Evolutionary conservation across 1,284 basidiomycete genomes (phyloP).

Genomic region (Cutaneotrichosporon dermatis): DNA sequence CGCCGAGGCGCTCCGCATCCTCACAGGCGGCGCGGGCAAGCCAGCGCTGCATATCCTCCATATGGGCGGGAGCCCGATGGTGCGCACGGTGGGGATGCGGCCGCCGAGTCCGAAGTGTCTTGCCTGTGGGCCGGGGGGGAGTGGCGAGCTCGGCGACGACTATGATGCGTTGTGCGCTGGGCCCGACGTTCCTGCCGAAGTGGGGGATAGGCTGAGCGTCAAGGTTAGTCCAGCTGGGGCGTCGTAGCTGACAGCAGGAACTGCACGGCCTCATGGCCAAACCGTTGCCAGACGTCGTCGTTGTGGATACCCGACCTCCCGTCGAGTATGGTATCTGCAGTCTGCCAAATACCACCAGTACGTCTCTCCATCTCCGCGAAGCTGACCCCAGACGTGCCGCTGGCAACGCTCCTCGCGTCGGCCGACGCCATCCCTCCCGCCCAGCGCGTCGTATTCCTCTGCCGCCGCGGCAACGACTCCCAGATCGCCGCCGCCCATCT

Average conservation of each 20-base stretch:
- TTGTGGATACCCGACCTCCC: constrained; percentile 79
- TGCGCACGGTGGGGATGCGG: constrained; percentile 76
- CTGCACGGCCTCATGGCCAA: not conserved
- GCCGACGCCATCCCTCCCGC: constrained; percentile 22
- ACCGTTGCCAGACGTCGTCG: constrained; percentile 4
- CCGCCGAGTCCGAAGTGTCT: constrained; percentile 48
- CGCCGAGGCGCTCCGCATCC: constrained; percentile 77
- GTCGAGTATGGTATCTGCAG: constrained; percentile 85
- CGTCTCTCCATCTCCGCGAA: constrained; percentile 35
- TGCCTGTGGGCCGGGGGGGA: constrained; percentile 35
- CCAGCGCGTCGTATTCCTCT: constrained; percentile 61
- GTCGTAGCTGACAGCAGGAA: constrained; percentile 4
- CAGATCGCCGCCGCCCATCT: constrained; percentile 74
- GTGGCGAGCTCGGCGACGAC: constrained; percentile 51
- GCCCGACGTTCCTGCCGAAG: not conserved
- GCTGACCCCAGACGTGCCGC: constrained; percentile 40
- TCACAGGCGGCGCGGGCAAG: constrained; percentile 64
- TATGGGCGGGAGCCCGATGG: constrained; percentile 55
- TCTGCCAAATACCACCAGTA: constrained; percentile 70
- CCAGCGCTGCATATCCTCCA: constrained; percentile 32
- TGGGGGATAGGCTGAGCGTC: constrained; percentile 36
- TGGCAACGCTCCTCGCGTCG: constrained; percentile 29
- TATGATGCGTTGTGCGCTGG: constrained; percentile 60
- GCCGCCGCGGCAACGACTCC: constrained; percentile 89
- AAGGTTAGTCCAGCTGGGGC: constrained; percentile 12